These are phyloP conservation scores for Trichodelitschia bisporula DNA, from an alignment of 495 filamentous ascomycete species.

Conservation along the genomic window DNA sequence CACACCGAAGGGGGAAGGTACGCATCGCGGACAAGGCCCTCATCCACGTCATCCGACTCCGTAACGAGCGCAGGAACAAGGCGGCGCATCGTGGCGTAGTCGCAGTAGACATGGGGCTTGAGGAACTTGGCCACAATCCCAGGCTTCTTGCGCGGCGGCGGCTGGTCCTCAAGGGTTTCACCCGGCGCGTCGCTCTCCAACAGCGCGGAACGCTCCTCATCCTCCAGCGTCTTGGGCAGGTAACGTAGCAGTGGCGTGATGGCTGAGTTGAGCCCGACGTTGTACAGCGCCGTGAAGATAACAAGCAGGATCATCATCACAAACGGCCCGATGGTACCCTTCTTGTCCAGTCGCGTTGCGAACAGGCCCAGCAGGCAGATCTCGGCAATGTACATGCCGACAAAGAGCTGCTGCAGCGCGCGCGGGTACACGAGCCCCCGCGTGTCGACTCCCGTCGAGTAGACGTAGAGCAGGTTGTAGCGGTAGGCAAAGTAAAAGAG, in stretches of 20 bases:
- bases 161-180: conserved; percentile 19
- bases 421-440: conserved; percentile 70
- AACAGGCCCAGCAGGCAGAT: conserved; percentile 83
- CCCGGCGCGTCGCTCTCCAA: conserved; percentile 5
- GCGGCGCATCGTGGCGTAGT: conserved; percentile 46
- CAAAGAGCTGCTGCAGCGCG: conserved; percentile 77
- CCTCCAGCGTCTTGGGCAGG: conserved; percentile 41
- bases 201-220: conserved; percentile 40
- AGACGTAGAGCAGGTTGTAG: conserved; percentile 88
- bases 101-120: conserved; percentile 49
- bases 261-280: conserved; percentile 54
- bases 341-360: conserved; percentile 26
- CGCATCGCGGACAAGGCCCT: too few relatives aligned
- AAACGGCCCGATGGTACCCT: conserved; percentile 45
- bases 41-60: too few relatives aligned
- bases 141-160: conserved; percentile 20
- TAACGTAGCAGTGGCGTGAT: conserved; percentile 61
- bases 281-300: conserved; percentile 58
- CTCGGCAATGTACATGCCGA: conserved; percentile 66
- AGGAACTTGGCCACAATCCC: conserved; percentile 46
- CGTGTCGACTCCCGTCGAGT: conserved; percentile 64
- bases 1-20: conserved; percentile 43
- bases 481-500: conserved; percentile 86
- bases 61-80: conserved; percentile 35
- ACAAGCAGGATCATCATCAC: conserved; percentile 67